Evolutionary conservation across 1,284 basidiomycete genomes (phyloP), one percentile per base, ranked within the genome.

Genomic region (Heterobasidion annosum): DNA sequence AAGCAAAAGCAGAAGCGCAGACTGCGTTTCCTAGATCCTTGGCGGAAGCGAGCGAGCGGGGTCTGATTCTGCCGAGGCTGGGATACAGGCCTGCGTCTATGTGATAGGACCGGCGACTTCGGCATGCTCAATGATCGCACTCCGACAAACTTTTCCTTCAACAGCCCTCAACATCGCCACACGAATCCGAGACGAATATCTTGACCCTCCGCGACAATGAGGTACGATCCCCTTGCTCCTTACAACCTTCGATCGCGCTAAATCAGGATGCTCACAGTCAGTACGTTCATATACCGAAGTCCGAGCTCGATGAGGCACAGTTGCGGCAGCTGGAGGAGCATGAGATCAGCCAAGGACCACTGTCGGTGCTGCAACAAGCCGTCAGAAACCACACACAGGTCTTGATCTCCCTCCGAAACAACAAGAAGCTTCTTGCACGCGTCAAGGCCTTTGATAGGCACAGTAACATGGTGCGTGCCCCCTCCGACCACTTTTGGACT

Each of bases 381-480:
- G 97, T 99, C 60, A 83, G 97, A 70, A 98, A 98, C 72, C 93
- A 98, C 71, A 89, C 93, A 8, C 97, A 99, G 75, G 91, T 99
- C 62, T 83, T 99, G 59, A 96, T 99, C 66, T 95, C 94, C 33
- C 78, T 99, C 57, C 79, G 97, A 64, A 99, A 99, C 77, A 98
- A 99, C 81, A 98, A 97, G 75, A 99, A 99, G 72, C 77, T 99
- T 34, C 79, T 99, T 56, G 97, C 93, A 44, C 83, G 96, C 56
- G 96, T 99, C 57, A 99, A 99, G 72, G 97, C 97, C 0, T 99
- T 99, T 71, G 97, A 99, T 72, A 81, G 97, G 66, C 97, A 99
- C 72, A 91, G 91, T 62, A 99, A 99, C 69, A 98, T 99, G 96
- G 97, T 92, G 60, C 54, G 83, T 69, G 8, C 47, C 51, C 15